A percentile compares a stretch with the other conserved stretches of the same genome.
Conservation (phyloP, 176 grass and related monocot genomes). For the Triticum monococcum region DNA sequence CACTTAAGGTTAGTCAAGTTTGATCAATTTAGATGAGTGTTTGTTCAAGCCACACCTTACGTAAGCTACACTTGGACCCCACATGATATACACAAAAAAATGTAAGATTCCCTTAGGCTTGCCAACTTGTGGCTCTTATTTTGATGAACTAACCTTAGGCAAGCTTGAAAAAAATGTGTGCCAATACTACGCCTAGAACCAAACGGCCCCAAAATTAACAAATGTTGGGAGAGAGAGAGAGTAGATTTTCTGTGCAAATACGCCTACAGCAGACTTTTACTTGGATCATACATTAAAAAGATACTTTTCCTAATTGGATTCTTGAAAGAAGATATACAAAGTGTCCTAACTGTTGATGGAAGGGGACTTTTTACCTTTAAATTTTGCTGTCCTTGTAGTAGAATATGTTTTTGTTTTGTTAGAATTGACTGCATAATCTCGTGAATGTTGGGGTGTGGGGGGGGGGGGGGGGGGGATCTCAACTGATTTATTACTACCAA, state of each 20-base stretch:
- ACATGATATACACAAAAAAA: too few relatives aligned
- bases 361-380: not conserved
- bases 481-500: conserved; percentile 6
- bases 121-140: too few relatives aligned
- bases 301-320: not conserved
- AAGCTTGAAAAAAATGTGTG: too few relatives aligned
- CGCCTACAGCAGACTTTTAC: not conserved
- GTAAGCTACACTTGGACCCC: too few relatives aligned
- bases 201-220: not conserved
- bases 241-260: conserved; percentile 21
- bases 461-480: not conserved
- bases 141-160: too few relatives aligned
- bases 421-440: not conserved
- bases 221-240: not conserved
- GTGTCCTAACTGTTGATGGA: not conserved
- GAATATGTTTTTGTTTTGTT: not conserved
- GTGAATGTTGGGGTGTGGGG: not conserved
- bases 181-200: too few relatives aligned
- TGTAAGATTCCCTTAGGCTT: too few relatives aligned
- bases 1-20: too few relatives aligned
- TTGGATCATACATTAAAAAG: not conserved
- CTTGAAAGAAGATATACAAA: not conserved
- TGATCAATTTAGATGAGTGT: too few relatives aligned
- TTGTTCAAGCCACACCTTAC: too few relatives aligned
- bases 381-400: not conserved